phyloP scores from a whole-genome alignment of 495 filamentous ascomycete species.

The Jackrogersella minutella region DNA sequence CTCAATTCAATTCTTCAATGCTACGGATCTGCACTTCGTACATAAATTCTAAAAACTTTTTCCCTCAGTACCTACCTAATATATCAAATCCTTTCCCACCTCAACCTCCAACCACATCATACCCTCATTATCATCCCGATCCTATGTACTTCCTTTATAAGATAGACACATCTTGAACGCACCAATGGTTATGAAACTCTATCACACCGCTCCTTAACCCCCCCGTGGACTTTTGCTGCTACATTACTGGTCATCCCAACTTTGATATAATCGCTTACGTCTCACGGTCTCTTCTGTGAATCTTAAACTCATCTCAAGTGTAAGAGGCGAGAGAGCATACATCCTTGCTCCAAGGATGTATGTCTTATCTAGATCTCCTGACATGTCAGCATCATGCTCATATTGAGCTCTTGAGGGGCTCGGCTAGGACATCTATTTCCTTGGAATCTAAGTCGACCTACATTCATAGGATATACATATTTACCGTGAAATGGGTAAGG shows the following conservation, averaged over 20 bases:
- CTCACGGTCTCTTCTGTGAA: background rate
- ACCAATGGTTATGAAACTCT: conserved; percentile 10
- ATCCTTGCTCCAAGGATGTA: background rate
- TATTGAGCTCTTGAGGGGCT: background rate
- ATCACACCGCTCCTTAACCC: conserved; percentile 2
- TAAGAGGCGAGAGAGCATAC: background rate
- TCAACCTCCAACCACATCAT: background rate
- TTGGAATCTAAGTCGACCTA: too few species aligned
- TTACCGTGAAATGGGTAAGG: background rate
- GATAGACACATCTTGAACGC: conserved; percentile 14
- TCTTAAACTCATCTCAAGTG: background rate
- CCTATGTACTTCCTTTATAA: conserved; percentile 5
- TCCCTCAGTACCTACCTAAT: background rate
- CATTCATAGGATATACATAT: too few species aligned
- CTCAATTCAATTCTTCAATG: too few species aligned
- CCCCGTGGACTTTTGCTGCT: conserved; percentile 16
- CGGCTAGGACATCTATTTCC: background rate
- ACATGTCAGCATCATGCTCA: background rate
- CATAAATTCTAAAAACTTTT: conserved; percentile 1
- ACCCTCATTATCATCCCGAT: background rate
- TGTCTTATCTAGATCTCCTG: background rate
- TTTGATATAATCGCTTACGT: background rate
- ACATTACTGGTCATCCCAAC: conserved; percentile 7
- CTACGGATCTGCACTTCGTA: too few species aligned
- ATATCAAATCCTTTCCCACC: background rate